These are phyloP conservation scores for Saposhnikovia divaricata DNA, from an alignment of 129 eudicot species.

Conservation along the genomic window DNA sequence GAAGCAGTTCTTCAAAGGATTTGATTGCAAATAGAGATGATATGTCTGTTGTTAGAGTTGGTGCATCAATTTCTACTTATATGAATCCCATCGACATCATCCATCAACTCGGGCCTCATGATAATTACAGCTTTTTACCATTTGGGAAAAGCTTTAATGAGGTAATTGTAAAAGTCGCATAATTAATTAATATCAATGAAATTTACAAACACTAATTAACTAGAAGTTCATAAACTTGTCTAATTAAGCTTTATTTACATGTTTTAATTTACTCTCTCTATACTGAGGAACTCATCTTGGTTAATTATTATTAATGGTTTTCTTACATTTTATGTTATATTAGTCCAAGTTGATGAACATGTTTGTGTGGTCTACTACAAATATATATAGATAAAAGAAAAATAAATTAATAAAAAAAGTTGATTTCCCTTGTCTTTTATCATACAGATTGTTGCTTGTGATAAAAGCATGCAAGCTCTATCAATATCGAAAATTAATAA, in stretches of 20 bases:
- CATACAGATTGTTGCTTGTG: conserved; percentile 46
- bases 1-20: conserved; percentile 55
- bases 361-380: conserved; percentile 15
- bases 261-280: no score
- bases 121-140: conserved; percentile 58
- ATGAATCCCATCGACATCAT: conserved; percentile 43
- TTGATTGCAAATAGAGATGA: conserved; percentile 40
- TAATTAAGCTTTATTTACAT: no score
- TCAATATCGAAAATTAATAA: not conserved
- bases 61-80: conserved; percentile 44
- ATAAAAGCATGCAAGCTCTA: conserved; percentile 25
- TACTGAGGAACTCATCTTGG: no score
- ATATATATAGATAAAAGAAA: not conserved
- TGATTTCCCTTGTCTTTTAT: conserved; percentile 26
- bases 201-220: no score
- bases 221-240: not conserved
- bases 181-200: no score
- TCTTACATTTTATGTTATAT: no score
- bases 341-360: not conserved
- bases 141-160: conserved; percentile 62
- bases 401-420: conserved; percentile 14
- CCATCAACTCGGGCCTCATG: conserved; percentile 50
- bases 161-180: conserved; percentile 14
- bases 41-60: conserved; percentile 35
- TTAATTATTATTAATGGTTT: no score